Evolutionary conservation across 129 eudicot species (phyloP).

Genomic region (Escallonia rubra): DNA sequence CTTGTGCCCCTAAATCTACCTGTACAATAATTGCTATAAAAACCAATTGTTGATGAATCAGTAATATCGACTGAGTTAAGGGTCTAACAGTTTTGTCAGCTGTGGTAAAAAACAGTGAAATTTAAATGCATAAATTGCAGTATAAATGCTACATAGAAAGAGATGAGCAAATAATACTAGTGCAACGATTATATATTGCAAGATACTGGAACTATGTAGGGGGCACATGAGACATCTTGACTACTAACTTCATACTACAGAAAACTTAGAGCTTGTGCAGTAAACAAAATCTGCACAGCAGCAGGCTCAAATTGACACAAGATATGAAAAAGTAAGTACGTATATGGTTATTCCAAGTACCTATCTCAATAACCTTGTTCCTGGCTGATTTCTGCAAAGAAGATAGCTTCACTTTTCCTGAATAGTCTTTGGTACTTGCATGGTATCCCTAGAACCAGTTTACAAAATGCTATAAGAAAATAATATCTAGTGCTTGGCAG

Average conservation of each 20-base stretch:
- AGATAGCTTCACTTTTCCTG: conserved; percentile 60
- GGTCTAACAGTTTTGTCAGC: no score
- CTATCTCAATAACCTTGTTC: conserved; percentile 80
- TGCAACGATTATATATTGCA: no score
- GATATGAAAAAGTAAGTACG: not conserved
- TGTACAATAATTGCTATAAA: no score
- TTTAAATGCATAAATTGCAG: no score
- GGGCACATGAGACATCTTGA: not conserved
- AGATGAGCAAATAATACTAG: no score
- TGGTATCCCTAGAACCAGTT: conserved; percentile 60
- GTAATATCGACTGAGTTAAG: no score
- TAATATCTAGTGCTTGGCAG: not conserved
- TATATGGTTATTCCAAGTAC: conserved; percentile 26
- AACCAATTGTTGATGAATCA: no score
- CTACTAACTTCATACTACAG: not conserved
- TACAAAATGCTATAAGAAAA: not conserved
- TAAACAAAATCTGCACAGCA: not conserved
- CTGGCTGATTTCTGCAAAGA: conserved; percentile 62
- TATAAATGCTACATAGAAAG: no score
- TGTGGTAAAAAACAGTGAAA: no score
- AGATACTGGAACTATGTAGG: no score
- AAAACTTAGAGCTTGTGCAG: not conserved
- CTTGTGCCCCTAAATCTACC: no score
- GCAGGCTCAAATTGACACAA: not conserved
- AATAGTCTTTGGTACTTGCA: conserved; percentile 51